Evolutionary conservation across 1,284 basidiomycete genomes (phyloP).

Genomic region (Xerocomus minutiporus): DNA sequence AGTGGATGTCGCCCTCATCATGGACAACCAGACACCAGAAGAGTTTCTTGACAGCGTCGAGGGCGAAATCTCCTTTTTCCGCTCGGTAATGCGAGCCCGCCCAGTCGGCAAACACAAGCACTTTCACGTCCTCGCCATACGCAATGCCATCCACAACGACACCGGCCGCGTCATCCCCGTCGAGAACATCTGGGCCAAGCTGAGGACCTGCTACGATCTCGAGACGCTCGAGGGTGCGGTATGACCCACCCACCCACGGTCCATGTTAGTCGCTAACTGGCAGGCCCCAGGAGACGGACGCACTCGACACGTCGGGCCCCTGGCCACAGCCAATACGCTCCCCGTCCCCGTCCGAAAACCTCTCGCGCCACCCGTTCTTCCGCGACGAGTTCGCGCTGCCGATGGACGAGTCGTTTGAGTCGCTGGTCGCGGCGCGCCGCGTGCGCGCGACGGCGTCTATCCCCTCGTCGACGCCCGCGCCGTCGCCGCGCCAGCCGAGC

Average conservation of each 20-base stretch:
- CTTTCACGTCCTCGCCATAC: constrained; percentile 74
- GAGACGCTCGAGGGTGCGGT: constrained; percentile 72
- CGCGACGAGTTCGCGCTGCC: constrained; percentile 64
- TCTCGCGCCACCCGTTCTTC: constrained; percentile 64
- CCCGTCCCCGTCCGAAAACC: constrained; percentile 62
- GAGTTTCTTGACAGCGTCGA: constrained; percentile 64
- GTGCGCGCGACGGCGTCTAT: constrained; percentile 55
- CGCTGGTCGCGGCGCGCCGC: constrained; percentile 57
- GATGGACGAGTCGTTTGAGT: constrained; percentile 52
- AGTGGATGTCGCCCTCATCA: not conserved
- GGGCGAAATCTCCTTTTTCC: constrained; percentile 78
- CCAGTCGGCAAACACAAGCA: constrained; percentile 75
- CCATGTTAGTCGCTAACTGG: no score
- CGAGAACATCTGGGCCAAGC: constrained; percentile 70
- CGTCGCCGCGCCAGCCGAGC: constrained; percentile 36
- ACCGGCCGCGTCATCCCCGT: constrained; percentile 59
- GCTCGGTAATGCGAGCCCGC: constrained; percentile 69
- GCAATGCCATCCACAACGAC: constrained; percentile 65
- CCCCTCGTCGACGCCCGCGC: constrained; percentile 52
- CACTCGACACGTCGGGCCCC: constrained; percentile 49
- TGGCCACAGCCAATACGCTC: constrained; percentile 51
- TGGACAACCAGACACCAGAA: constrained; percentile 31
- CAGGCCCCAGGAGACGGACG: constrained; percentile 52
- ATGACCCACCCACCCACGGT: constrained; percentile 7
- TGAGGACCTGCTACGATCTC: constrained; percentile 69